phyloP scores from a whole-genome alignment of 1,284 basidiomycete genomes.

The Amylostereum areolatum region DNA sequence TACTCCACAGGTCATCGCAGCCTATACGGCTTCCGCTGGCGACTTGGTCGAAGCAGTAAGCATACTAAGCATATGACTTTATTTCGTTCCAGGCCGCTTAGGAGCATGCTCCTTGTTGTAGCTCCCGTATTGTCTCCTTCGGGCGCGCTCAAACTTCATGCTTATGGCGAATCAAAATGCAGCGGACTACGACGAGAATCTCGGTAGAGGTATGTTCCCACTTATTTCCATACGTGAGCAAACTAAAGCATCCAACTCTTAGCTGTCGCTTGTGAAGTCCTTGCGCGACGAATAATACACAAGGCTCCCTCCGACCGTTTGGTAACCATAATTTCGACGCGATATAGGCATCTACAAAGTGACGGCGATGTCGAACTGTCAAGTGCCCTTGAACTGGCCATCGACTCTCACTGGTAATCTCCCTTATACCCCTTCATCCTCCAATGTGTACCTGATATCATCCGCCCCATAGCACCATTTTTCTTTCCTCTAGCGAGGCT shows the following conservation, averaged over 20 bases:
- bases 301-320: conserved; percentile 56
- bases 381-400: conserved; percentile 77
- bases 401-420: conserved; percentile 74
- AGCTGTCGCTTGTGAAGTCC: conserved; percentile 83
- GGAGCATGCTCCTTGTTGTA: conserved; percentile 18
- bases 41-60: conserved; percentile 78
- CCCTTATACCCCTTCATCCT: background rate
- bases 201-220: conserved; percentile 56
- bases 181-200: conserved; percentile 84
- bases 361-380: conserved; percentile 76
- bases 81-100: background rate
- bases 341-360: conserved; percentile 66
- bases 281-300: conserved; percentile 81
- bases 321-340: conserved; percentile 67
- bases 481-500: conserved; percentile 83
- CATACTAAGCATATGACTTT: conserved; percentile 3
- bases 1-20: conserved; percentile 60
- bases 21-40: conserved; percentile 63
- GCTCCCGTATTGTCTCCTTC: conserved; percentile 79
- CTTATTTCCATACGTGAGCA: background rate
- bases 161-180: conserved; percentile 68
- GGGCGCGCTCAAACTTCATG: conserved; percentile 74
- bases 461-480: conserved; percentile 53
- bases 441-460: background rate
- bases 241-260: background rate